These are phyloP conservation scores for Daldinia vernicosa DNA, from an alignment of 495 filamentous ascomycete species.

Conservation along the genomic window DNA sequence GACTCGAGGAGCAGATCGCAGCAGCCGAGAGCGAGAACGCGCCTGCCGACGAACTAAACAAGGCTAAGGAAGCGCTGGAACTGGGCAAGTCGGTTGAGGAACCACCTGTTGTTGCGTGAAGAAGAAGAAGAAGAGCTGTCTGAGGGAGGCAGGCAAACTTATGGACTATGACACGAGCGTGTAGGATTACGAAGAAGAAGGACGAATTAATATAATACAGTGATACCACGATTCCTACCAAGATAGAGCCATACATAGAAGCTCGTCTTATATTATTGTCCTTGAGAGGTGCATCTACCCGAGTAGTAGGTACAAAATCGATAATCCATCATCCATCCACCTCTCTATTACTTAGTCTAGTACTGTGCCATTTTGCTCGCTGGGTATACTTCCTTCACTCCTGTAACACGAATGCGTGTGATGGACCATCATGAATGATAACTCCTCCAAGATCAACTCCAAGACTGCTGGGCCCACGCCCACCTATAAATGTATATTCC, in stretches of 20 bases:
- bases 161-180: background rate
- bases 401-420: background rate
- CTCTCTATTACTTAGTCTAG: slow-evolving; percentile 15
- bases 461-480: background rate
- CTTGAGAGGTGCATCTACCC: background rate
- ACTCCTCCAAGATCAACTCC: background rate
- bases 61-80: slow-evolving; percentile 64
- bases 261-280: slow-evolving; percentile 1
- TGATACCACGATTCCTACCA: slow-evolving; percentile 41
- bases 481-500: background rate
- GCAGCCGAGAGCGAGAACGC: slow-evolving; percentile 65
- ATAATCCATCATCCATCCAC: background rate
- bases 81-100: slow-evolving; percentile 51
- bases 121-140: slow-evolving; percentile 17
- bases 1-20: slow-evolving; percentile 68
- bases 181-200: slow-evolving; percentile 19
- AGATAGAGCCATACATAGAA: background rate
- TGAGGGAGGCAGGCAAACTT: slow-evolving; percentile 17
- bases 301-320: background rate
- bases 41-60: slow-evolving; percentile 66
- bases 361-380: slow-evolving; percentile 12
- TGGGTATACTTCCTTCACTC: slow-evolving; percentile 44
- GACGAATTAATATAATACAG: slow-evolving; percentile 26
- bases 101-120: slow-evolving; percentile 45
- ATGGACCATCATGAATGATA: no score